phyloP scores from a whole-genome alignment of 164 flowering plant species.

The Liquidambar formosana region DNA sequence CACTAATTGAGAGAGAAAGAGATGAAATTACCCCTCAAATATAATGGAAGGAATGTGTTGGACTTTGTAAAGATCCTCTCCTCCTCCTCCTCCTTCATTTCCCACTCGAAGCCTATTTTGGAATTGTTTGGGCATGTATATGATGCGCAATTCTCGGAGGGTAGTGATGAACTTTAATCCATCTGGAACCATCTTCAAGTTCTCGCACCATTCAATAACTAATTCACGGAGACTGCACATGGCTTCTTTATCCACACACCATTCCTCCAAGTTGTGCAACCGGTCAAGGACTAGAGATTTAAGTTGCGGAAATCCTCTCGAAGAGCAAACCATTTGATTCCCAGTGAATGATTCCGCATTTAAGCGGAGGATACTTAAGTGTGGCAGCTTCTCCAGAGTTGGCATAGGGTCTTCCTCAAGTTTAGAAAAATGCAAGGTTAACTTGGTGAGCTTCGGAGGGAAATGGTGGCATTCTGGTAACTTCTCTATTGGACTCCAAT shows the following conservation, averaged over 20 bases:
- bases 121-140: conserved; percentile 11
- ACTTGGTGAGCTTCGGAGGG: conserved; percentile 16
- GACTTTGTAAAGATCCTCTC: conserved; percentile 20
- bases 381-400: conserved; percentile 20
- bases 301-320: conserved; percentile 29
- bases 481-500: conserved; percentile 15
- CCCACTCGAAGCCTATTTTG: conserved; percentile 5
- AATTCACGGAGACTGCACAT: conserved; percentile 22
- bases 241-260: conserved; percentile 26
- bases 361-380: conserved; percentile 9
- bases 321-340: conserved; percentile 19
- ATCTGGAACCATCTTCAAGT: conserved; percentile 24
- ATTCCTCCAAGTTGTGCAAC: conserved; percentile 11
- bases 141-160: conserved; percentile 19
- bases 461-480: conserved; percentile 7
- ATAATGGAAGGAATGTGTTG: conserved; percentile 19
- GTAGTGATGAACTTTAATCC: conserved; percentile 18
- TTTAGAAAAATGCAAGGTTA: not conserved
- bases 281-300: not conserved
- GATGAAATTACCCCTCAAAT: not conserved
- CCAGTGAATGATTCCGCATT: conserved; percentile 8
- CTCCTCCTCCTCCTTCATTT: too few relatives aligned
- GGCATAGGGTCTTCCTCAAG: conserved; percentile 21
- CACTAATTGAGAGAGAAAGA: too few relatives aligned
- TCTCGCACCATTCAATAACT: not conserved